phyloP scores from a whole-genome alignment of 2,329 filamentous ascomycete species.

The Coniochaeta pulveracea region DNA sequence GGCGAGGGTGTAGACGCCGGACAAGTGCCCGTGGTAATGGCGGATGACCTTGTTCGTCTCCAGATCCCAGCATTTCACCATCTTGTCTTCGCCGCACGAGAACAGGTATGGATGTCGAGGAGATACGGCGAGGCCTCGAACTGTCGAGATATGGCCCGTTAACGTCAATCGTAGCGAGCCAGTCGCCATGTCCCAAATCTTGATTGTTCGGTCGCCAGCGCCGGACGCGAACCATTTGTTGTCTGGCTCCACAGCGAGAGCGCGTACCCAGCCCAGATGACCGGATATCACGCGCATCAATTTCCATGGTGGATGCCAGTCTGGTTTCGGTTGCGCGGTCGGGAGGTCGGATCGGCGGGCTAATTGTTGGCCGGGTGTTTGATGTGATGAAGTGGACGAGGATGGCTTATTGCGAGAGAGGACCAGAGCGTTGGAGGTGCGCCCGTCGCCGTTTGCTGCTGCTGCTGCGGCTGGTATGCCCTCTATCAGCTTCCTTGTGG shows the following conservation, averaged over 20 bases:
- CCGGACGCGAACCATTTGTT: slow-evolving; percentile 98
- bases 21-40: slow-evolving; percentile 94
- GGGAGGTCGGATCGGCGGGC: slow-evolving; percentile 18
- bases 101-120: slow-evolving; percentile 94
- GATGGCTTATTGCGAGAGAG: slow-evolving; percentile 18
- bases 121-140: slow-evolving; percentile 83
- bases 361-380: slow-evolving; percentile 23
- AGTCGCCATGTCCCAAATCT: slow-evolving; percentile 93
- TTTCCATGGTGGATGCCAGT: slow-evolving; percentile 99
- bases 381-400: slow-evolving; percentile 13
- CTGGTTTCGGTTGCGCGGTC: slow-evolving; percentile 50
- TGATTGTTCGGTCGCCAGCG: slow-evolving; percentile 91
- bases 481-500: slow-evolving; percentile 57
- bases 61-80: slow-evolving; percentile 99
- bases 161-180: slow-evolving; percentile 76
- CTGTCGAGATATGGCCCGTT: slow-evolving; percentile 89
- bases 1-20: slow-evolving; percentile 85
- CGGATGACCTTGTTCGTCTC: slow-evolving; percentile 99
- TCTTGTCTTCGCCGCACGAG: slow-evolving; percentile 97
- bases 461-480: slow-evolving; percentile 36
- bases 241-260: slow-evolving; percentile 82
- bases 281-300: slow-evolving; percentile 95
- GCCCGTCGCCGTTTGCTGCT: slow-evolving; percentile 10
- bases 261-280: slow-evolving; percentile 88
- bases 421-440: slow-evolving; percentile 24